phyloP scores from a whole-genome alignment of 78 protist genomes.

The Bodo saltans region DNA sequence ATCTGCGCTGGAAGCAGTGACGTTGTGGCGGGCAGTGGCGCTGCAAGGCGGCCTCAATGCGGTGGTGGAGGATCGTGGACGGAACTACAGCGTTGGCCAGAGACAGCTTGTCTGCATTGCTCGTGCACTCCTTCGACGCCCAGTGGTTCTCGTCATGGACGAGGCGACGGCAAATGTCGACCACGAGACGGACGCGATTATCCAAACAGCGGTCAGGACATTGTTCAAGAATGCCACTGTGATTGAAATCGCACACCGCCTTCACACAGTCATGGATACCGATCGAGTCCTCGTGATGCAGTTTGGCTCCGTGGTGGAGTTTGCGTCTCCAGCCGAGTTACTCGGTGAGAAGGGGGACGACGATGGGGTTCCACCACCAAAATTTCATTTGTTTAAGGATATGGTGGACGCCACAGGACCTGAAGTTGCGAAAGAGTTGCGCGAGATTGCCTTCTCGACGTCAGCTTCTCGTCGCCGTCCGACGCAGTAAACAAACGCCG shows the following conservation, averaged over 20 bases:
- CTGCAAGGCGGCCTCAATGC: background rate
- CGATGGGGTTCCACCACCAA: too few relatives aligned
- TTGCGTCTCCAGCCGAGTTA: slow-evolving; percentile 62
- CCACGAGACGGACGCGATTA: slow-evolving; percentile 40
- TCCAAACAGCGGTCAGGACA: slow-evolving; percentile 42
- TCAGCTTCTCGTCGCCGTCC: too few relatives aligned
- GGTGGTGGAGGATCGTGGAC: slow-evolving; percentile 47
- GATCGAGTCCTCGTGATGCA: slow-evolving; percentile 57
- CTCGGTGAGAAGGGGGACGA: too few relatives aligned
- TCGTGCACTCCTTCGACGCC: slow-evolving; percentile 64
- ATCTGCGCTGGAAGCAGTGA: slow-evolving; percentile 56
- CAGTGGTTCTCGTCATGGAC: slow-evolving; percentile 59
- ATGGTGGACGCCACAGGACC: too few relatives aligned
- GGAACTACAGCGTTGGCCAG: slow-evolving; percentile 65
- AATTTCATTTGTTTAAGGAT: too few relatives aligned
- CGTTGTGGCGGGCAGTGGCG: slow-evolving; percentile 21
- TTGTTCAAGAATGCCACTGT: slow-evolving; percentile 50
- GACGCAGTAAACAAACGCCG: too few relatives aligned
- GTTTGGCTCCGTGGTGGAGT: slow-evolving; percentile 59
- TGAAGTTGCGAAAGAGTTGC: too few relatives aligned
- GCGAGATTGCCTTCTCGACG: too few relatives aligned
- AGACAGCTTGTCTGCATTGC: slow-evolving; percentile 88
- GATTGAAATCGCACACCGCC: slow-evolving; percentile 70
- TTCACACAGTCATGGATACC: slow-evolving; percentile 47
- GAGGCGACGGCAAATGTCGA: slow-evolving; percentile 66